Percentiles rank a stretch among this genome's conserved stretches.
These are phyloP conservation scores for Eremothecium coryli DNA, from an alignment of 1,139 yeast species.

Conservation along the genomic window DNA sequence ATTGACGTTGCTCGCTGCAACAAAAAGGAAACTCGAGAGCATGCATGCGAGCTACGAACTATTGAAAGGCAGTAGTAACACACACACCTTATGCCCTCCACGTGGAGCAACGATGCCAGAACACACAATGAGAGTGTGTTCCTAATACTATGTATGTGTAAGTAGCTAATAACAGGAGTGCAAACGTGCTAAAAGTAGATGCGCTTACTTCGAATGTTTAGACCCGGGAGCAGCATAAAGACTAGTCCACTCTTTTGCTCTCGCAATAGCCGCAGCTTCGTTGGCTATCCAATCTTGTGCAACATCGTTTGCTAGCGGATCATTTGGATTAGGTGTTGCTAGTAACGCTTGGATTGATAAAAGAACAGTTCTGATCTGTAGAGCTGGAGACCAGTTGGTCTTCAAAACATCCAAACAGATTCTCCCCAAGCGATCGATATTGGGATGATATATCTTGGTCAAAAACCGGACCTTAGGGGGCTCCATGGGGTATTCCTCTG, in stretches of 20 bases:
- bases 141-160: no score
- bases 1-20: no score
- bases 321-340: slow-evolving; percentile 97
- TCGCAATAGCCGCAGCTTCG: slow-evolving; percentile 67
- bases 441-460: slow-evolving; percentile 93
- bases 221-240: slow-evolving; percentile 44
- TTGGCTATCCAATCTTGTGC: slow-evolving; percentile 94
- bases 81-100: no score
- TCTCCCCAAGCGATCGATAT: slow-evolving; percentile 88
- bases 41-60: no score
- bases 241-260: slow-evolving; percentile 83
- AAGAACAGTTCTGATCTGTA: slow-evolving; percentile 89
- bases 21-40: no score
- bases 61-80: no score
- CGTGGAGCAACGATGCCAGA: no score
- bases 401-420: slow-evolving; percentile 92
- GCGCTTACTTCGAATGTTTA: no score
- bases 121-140: no score
- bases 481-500: slow-evolving; percentile 54
- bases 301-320: slow-evolving; percentile 94
- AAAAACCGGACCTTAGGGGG: slow-evolving; percentile 91
- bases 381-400: slow-evolving; percentile 95
- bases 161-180: no score
- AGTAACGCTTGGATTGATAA: slow-evolving; percentile 86
- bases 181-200: no score